Base-by-base conservation (phyloP, 1,284 basidiomycete genomes). In the Ustilago nuda region DNA sequence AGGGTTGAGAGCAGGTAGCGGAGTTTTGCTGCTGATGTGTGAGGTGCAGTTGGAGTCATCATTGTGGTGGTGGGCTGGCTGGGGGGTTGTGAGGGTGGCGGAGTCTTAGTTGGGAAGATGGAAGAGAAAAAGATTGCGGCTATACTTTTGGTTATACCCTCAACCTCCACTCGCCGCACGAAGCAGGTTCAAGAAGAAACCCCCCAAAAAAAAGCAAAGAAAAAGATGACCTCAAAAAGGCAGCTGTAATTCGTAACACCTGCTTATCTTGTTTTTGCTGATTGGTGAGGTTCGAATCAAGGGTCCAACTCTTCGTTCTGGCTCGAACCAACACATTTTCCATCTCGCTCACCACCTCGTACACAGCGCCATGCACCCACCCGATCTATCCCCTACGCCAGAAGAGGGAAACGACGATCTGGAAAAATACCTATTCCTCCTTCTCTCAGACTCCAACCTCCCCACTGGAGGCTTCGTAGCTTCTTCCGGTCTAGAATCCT, bases 401-500 rank as follows among this genome's bases (percentile, higher is more conserved):
- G 54, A 62, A n/a, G 61, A 74, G 3, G 30, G 32, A n/a, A 56
- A 74, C 1, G 27, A 41, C 6, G 69, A 76, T 15, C 61, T 74
- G 15, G 76, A 79, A 48, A 75, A 75, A 8, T 84, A 84, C 56
- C 61, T 85, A 5, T 53, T 84, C 11, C 76, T 82, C 19, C 65
- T 85, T 0, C 75, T 85, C 4, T 72, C 71, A 27, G 84, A 85
- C 52, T 84, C 82, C n/a, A 85, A 85, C 56, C 57, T 84, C 17
- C 84, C 84, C 7, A 85, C 84, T 0, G 94, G 94, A 36, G 92
- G 94, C 0, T 96, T 96, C 82, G 93, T 96, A 58, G 93, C 94
- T 0, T 95, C 95, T 0, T 91, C 94, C 1, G 96, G 96, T 0
- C 89, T 98, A 61, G 96, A 99, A 84, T 94, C 94, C 0, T 95